Conservation (phyloP, 306 rosid genomes). For the Quercus suber region DNA sequence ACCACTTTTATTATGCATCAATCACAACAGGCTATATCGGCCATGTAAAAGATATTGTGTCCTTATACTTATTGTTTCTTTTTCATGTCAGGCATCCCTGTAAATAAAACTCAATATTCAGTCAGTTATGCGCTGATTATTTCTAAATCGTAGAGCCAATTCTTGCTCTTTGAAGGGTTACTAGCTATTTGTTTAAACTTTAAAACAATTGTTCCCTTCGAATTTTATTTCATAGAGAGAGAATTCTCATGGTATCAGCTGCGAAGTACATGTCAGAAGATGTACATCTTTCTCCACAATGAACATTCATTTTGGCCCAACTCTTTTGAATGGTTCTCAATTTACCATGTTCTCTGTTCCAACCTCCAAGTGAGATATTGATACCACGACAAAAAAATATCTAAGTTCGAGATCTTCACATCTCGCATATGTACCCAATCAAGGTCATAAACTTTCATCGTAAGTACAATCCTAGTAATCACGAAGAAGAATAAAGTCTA, state of each 20-base stretch:
- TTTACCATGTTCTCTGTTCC: neutral
- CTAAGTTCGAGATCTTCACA: neutral
- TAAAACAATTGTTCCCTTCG: neutral
- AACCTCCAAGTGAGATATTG: neutral
- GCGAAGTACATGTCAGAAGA: neutral
- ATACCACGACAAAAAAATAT: neutral
- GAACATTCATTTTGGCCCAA: neutral
- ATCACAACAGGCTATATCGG: no score
- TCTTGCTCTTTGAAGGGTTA: neutral
- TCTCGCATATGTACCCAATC: neutral
- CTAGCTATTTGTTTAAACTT: neutral
- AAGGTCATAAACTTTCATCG: neutral
- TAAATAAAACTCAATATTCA: slow-evolving; percentile 71
- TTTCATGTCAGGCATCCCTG: slow-evolving; percentile 64
- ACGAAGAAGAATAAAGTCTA: neutral
- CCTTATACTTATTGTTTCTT: no score
- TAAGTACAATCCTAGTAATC: neutral
- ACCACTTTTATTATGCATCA: no score
- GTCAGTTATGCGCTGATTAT: slow-evolving; percentile 79
- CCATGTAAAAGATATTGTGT: no score
- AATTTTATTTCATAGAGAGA: neutral
- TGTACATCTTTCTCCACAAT: neutral
- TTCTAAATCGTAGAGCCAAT: slow-evolving; percentile 30
- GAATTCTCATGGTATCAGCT: neutral
- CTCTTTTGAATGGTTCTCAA: neutral